phyloP scores from a whole-genome alignment of 352 stramenopile species.

The Phytopythium kandeliae region DNA sequence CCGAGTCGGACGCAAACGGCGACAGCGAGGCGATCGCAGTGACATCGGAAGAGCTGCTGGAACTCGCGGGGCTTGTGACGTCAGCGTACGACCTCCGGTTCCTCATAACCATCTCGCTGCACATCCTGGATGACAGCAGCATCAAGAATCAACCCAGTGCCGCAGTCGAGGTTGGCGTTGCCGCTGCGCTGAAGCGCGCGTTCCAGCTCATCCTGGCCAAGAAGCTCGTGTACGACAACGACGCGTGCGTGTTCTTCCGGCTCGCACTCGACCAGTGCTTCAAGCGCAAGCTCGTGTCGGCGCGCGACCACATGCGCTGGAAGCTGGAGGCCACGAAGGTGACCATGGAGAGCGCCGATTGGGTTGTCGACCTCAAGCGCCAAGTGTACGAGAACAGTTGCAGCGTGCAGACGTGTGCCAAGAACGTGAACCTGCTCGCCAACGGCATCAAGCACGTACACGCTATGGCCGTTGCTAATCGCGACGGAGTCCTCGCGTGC shows the following conservation, averaged over 20 bases:
- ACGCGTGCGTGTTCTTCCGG: conserved; percentile 23
- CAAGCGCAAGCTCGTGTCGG: conserved; percentile 6
- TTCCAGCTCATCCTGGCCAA: conserved; percentile 21
- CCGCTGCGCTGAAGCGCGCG: conserved; percentile 10
- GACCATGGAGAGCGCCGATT: conserved; percentile 26
- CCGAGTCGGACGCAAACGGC: background rate
- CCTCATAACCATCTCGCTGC: conserved; percentile 16
- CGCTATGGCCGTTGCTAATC: conserved; percentile 10
- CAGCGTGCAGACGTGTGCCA: conserved; percentile 7
- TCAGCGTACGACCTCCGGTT: conserved; percentile 25
- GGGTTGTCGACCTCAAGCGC: conserved; percentile 28
- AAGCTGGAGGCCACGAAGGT: conserved; percentile 25
- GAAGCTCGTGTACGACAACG: conserved; percentile 28
- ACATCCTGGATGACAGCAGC: background rate
- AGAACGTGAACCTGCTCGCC: conserved; percentile 10
- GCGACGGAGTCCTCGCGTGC: conserved; percentile 5
- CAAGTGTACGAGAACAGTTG: conserved; percentile 16
- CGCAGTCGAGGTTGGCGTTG: background rate
- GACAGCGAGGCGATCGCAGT: background rate
- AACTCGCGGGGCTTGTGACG: conserved; percentile 20
- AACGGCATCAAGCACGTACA: conserved; percentile 13
- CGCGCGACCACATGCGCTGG: conserved; percentile 13
- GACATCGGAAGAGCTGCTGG: conserved; percentile 5
- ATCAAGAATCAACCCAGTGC: background rate
- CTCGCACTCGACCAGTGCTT: conserved; percentile 18